phyloP scores from a whole-genome alignment of 371 early-diverging fungal species.

The Smittium culicis region DNA sequence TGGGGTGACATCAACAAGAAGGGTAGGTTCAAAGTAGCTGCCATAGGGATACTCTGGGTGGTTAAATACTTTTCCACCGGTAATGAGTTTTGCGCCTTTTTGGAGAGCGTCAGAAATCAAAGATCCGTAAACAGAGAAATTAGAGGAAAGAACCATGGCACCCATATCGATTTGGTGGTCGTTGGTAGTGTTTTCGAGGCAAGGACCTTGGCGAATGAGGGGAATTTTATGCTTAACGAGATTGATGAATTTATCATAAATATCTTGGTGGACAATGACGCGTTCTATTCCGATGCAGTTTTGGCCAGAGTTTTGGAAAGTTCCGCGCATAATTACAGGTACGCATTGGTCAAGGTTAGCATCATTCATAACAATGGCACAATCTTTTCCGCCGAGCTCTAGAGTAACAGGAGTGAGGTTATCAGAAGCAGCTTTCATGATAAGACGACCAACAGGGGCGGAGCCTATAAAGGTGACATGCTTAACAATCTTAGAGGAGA shows the following conservation, averaged over 20 bases:
- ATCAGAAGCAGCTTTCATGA: conserved; percentile 56
- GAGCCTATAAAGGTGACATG: conserved; percentile 78
- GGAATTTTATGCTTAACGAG: conserved; percentile 41
- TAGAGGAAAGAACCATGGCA: conserved; percentile 37
- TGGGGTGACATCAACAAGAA: conserved; percentile 57
- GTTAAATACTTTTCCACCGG: conserved; percentile 47
- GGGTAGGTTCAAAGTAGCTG: conserved; percentile 66
- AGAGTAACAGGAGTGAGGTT: conserved; percentile 68
- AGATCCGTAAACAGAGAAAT: conserved; percentile 21
- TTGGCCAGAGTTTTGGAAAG: conserved; percentile 74
- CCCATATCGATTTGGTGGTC: conserved; percentile 52
- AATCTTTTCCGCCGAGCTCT: conserved; percentile 85
- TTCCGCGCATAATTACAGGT: conserved; percentile 60
- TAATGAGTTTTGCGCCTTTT: conserved; percentile 57
- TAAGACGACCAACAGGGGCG: conserved; percentile 59
- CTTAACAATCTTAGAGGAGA: conserved; percentile 37
- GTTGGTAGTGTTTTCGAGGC: conserved; percentile 32
- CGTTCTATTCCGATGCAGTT: conserved; percentile 74
- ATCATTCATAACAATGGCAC: conserved; percentile 60
- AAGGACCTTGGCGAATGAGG: conserved; percentile 50
- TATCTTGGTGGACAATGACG: conserved; percentile 46
- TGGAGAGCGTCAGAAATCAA: conserved; percentile 52
- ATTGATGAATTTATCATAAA: conserved; percentile 53
- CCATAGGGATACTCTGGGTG: conserved; percentile 56
- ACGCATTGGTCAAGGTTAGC: conserved; percentile 49